phyloP scores from a whole-genome alignment of 441 rosid species.

The Breynia disticha region DNA sequence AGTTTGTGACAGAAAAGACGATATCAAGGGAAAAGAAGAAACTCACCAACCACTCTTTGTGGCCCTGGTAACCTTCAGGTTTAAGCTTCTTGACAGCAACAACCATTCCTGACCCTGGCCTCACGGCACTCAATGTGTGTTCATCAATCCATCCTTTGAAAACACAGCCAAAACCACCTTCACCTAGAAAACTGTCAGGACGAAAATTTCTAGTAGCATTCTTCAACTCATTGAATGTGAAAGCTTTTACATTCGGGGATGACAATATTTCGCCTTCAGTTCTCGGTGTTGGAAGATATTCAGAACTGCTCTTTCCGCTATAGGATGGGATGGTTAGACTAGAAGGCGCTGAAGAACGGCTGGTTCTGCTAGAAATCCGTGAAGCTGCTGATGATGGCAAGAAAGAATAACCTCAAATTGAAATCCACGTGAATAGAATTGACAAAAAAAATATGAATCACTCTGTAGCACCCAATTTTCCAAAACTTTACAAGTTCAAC shows the following conservation, averaged over 20 bases:
- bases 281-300: constrained; percentile 54
- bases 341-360: constrained; percentile 42
- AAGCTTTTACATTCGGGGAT: constrained; percentile 63
- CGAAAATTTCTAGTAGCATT: constrained; percentile 79
- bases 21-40: constrained; percentile 1
- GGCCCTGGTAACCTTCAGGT: constrained; percentile 83
- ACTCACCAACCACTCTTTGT: constrained; percentile 89
- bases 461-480: no score
- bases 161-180: constrained; percentile 91
- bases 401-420: constrained; percentile 11
- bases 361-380: constrained; percentile 41
- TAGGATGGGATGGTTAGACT: constrained; percentile 48
- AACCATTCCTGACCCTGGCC: constrained; percentile 74
- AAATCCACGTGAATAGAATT: constrained; percentile 1
- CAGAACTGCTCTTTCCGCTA: constrained; percentile 32
- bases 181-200: constrained; percentile 77
- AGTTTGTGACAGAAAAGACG: background rate
- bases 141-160: constrained; percentile 95
- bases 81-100: constrained; percentile 82
- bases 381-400: constrained; percentile 41
- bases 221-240: constrained; percentile 49
- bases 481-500: no score
- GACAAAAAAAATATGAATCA: background rate
- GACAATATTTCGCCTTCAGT: constrained; percentile 81
- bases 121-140: constrained; percentile 43